Evolutionary conservation across 345 rosid species (phyloP).

Genomic region (sweet orange (Citrus sinensis)): DVS_A1.0 CM039162.1:30728501-30729000

Average conservation of each 20-base stretch:
- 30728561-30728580: constrained; percentile 1
- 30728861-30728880: neutral
- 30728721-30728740: neutral
- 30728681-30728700: neutral
- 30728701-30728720: neutral
- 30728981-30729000: neutral
- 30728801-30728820: neutral
- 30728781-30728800: neutral
- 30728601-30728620: neutral
- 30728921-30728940: neutral
- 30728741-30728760: neutral
- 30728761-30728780: neutral
- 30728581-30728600: neutral
- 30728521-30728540: neutral
- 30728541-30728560: neutral
- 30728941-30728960: neutral
- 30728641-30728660: neutral
- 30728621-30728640: neutral
- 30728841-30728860: neutral
- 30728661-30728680: neutral
- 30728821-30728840: neutral
- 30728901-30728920: constrained; percentile 2
- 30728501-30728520: constrained; percentile 15
- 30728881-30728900: neutral
- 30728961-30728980: neutral